Conservation (phyloP, 768 basidiomycete genomes). For the Leccinum aurantiacum region DNA sequence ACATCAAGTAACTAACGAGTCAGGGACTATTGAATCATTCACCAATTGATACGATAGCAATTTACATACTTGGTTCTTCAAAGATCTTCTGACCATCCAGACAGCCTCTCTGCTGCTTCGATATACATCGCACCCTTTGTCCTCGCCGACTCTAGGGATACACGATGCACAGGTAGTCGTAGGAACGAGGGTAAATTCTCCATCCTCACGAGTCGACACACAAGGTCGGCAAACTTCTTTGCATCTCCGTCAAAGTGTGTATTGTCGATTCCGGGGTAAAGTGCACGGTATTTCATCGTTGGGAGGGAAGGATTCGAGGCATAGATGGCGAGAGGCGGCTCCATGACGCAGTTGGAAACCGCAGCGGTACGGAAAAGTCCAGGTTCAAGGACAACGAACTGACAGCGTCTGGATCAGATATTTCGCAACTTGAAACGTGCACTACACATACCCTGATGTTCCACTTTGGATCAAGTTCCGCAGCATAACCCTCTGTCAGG, state of each 20-base stretch:
- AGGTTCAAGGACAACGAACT: constrained; percentile 26
- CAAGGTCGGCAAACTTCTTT: constrained; percentile 21
- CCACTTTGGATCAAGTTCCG: constrained; percentile 37
- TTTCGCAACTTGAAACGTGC: not conserved
- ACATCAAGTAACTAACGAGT: no score
- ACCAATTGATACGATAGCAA: not conserved
- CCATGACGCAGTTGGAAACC: constrained; percentile 7
- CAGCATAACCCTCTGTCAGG: constrained; percentile 30
- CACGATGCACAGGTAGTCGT: constrained; percentile 25
- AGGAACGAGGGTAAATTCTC: constrained; percentile 18
- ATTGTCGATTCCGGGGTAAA: constrained; percentile 17
- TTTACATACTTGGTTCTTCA: constrained; percentile 9
- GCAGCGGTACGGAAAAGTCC: constrained; percentile 27
- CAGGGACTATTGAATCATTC: not conserved
- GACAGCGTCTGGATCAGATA: not conserved
- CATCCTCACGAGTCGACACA: constrained; percentile 18
- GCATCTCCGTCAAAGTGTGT: constrained; percentile 27
- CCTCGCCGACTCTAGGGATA: constrained; percentile 23
- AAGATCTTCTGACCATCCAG: constrained; percentile 27
- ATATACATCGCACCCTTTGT: constrained; percentile 21
- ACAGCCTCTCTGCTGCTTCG: constrained; percentile 22
- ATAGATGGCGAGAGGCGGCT: constrained; percentile 19
- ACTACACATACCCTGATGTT: constrained; percentile 33
- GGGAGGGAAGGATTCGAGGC: constrained; percentile 28
- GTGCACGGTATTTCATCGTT: constrained; percentile 23